Evolutionary conservation across 371 early-diverging fungal genomes (phyloP).

Genomic region (Mortierella sp.): DNA sequence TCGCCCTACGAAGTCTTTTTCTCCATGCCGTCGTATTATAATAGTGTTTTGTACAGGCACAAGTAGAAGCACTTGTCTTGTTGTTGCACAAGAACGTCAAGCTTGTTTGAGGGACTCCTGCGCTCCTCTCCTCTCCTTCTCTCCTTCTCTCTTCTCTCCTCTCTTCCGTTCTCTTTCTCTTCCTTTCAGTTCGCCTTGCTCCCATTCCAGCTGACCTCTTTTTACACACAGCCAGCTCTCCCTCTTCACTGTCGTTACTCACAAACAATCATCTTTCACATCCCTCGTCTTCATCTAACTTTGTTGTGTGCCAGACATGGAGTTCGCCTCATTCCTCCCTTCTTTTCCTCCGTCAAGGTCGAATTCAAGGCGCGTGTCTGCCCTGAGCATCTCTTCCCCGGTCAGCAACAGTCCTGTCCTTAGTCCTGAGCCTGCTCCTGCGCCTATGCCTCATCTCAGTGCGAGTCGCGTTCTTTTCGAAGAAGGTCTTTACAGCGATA

Average conservation of each 20-base stretch:
- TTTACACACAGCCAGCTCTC: background rate
- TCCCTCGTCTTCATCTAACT: background rate
- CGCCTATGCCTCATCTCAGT: slow-evolving; percentile 46
- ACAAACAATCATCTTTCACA: background rate
- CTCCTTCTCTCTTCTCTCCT: background rate
- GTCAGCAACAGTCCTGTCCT: slow-evolving; percentile 30
- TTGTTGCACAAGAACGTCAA: too few relatives aligned
- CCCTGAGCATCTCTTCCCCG: slow-evolving; percentile 44
- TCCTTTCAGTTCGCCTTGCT: too few relatives aligned
- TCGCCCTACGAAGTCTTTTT: too few relatives aligned
- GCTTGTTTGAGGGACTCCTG: too few relatives aligned
- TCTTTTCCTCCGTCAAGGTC: slow-evolving; percentile 52
- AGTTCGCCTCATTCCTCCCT: slow-evolving; percentile 49
- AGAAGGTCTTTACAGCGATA: slow-evolving; percentile 51
- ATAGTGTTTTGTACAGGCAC: too few relatives aligned
- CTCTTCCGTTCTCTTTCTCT: background rate
- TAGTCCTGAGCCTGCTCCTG: slow-evolving; percentile 33
- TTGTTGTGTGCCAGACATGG: slow-evolving; percentile 15
- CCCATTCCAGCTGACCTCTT: background rate
- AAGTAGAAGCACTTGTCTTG: too few relatives aligned
- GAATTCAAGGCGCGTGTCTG: slow-evolving; percentile 41
- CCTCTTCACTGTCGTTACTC: background rate
- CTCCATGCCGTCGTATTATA: too few relatives aligned
- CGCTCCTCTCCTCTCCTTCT: too few relatives aligned
- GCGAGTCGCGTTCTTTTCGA: slow-evolving; percentile 53